A percentile compares a stretch with the other conserved stretches of the same genome.
These are phyloP conservation scores for Pleodorina starrii DNA, from an alignment of 139 green algal genomes.

Conservation along the genomic window DNA sequence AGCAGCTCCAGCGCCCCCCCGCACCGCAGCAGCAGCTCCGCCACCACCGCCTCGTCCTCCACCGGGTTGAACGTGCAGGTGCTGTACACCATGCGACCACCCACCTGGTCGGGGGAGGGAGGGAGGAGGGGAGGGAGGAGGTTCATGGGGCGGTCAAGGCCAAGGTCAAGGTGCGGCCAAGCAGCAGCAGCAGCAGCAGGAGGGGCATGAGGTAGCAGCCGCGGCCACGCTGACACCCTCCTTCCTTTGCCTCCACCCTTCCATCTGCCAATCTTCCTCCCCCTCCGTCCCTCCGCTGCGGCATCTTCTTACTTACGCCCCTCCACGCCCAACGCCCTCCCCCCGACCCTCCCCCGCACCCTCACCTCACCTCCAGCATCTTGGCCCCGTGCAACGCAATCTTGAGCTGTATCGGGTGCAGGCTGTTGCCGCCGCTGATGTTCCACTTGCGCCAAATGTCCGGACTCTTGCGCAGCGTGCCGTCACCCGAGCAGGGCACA, in stretches of 20 bases:
- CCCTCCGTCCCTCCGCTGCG: too few relatives aligned
- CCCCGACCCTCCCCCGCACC: too few relatives aligned
- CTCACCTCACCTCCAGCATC: conserved; percentile 81
- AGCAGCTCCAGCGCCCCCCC: conserved; percentile 86
- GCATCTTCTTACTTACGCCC: too few relatives aligned
- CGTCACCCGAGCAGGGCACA: conserved; percentile 97
- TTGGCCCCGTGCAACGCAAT: conserved; percentile 89
- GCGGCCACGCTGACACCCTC: too few relatives aligned
- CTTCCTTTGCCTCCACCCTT: too few relatives aligned
- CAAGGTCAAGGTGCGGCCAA: neutral
- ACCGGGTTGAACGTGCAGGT: conserved; percentile 99
- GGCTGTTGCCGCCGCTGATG: conserved; percentile 83
- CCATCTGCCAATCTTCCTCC: too few relatives aligned
- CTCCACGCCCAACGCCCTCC: too few relatives aligned
- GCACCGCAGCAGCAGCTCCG: conserved; percentile 79
- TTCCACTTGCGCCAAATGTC: conserved; percentile 97
- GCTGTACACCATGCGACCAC: conserved; percentile 97
- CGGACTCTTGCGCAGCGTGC: conserved; percentile 96
- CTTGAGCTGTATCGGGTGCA: conserved; percentile 93
- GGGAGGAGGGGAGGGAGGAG: neutral
- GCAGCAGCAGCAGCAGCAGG: neutral
- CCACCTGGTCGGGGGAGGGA: conserved; percentile 67
- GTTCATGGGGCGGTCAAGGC: neutral
- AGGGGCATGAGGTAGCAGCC: too few relatives aligned
- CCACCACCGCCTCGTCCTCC: conserved; percentile 99